Conservation (phyloP, 495 filamentous ascomycete genomes). For the Tetracladium setigerum region DNA sequence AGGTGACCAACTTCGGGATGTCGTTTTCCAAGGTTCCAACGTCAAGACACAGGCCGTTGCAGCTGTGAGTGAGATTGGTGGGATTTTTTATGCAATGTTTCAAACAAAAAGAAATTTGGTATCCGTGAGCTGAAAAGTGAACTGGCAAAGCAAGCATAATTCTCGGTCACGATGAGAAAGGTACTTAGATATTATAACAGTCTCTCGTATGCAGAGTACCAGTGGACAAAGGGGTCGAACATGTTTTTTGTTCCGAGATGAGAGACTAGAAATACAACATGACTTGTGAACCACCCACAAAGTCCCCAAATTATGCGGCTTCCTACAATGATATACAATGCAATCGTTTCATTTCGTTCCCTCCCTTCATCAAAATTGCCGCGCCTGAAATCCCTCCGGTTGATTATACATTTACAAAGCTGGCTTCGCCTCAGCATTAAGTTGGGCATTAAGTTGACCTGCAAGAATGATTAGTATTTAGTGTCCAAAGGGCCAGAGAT, state of each 20-base stretch:
- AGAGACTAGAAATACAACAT: slow-evolving; percentile 24
- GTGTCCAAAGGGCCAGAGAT: not conserved
- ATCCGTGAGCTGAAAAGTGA: too few species aligned
- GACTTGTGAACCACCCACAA: slow-evolving; percentile 7
- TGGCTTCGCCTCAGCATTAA: slow-evolving; percentile 19
- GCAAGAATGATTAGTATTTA: slow-evolving; percentile 10
- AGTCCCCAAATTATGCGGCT: slow-evolving; percentile 13
- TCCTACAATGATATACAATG: slow-evolving; percentile 18
- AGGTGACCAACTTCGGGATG: too few species aligned
- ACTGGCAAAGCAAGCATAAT: too few species aligned
- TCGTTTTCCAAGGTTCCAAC: too few species aligned
- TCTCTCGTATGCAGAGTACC: not conserved
- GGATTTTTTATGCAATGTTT: too few species aligned
- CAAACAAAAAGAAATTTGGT: too few species aligned
- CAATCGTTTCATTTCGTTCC: slow-evolving; percentile 5
- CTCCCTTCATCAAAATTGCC: not conserved
- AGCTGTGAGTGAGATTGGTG: too few species aligned
- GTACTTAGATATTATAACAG: too few species aligned
- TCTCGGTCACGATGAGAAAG: too few species aligned
- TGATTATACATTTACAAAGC: slow-evolving; percentile 18
- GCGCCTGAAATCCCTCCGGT: not conserved
- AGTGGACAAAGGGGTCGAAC: not conserved
- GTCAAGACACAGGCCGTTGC: too few species aligned
- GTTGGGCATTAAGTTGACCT: slow-evolving; percentile 17
- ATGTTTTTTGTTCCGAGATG: slow-evolving; percentile 17